These are phyloP conservation scores for Scutellaria galericulata DNA, from an alignment of 257 asterid species.

Conservation along the genomic window DNA sequence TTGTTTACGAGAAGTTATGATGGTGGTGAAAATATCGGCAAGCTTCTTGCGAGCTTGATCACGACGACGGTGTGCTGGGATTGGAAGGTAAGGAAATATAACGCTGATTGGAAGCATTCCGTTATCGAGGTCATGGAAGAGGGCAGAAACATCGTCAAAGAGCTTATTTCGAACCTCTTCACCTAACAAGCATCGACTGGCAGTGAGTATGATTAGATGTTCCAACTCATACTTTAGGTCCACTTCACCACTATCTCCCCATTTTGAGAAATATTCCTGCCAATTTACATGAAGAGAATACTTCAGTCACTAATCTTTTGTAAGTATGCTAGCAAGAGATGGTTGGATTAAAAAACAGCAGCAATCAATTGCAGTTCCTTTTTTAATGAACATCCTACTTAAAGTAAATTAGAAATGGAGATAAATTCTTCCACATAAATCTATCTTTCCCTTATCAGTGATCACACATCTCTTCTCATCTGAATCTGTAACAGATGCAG, in stretches of 20 bases:
- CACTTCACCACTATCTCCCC: conserved; percentile 95
- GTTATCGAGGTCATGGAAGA: conserved; percentile 91
- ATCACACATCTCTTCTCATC: not conserved
- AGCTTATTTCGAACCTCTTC: conserved; percentile 96
- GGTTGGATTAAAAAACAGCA: not conserved
- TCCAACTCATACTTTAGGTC: conserved; percentile 88
- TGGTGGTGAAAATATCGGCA: conserved; percentile 65
- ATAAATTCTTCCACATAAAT: not conserved
- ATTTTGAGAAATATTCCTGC: conserved; percentile 87
- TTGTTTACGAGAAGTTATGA: conserved; percentile 71
- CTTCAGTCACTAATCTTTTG: conserved; percentile 5
- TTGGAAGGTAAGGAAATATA: conserved; percentile 85
- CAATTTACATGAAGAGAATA: conserved; percentile 18
- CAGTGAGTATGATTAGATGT: conserved; percentile 89
- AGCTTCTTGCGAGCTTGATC: conserved; percentile 93
- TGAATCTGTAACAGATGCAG: conserved; percentile 1
- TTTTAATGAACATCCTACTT: not conserved
- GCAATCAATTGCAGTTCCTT: not conserved
- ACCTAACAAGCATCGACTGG: conserved; percentile 87
- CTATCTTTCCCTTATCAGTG: not conserved
- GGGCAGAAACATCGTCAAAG: conserved; percentile 89
- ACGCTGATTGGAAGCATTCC: conserved; percentile 98
- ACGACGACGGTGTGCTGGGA: conserved; percentile 90
- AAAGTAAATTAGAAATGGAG: not conserved
- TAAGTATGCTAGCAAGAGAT: conserved; percentile 19